phyloP scores from a whole-genome alignment of 495 filamentous ascomycete genomes.

The Annulohypoxylon moriforme region DNA sequence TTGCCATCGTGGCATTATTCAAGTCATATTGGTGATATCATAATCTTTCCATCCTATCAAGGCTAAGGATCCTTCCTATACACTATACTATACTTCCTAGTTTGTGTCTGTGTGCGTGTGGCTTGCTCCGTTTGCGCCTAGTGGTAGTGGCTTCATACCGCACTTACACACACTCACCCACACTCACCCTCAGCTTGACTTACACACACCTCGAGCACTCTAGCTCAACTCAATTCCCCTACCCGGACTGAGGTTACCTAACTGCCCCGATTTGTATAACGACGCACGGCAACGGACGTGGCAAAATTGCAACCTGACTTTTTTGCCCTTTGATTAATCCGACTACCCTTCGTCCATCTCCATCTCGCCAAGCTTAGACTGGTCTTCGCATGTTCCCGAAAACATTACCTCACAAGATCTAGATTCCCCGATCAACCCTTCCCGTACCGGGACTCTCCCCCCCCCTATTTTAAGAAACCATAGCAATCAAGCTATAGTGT shows the following conservation, averaged over 20 bases:
- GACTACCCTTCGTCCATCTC: slow-evolving; percentile 30
- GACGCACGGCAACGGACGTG: slow-evolving; percentile 41
- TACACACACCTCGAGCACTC: slow-evolving; percentile 13
- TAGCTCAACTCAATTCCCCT: background rate
- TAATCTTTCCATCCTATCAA: slow-evolving; percentile 36
- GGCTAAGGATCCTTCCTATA: slow-evolving; percentile 21
- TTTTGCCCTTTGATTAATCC: slow-evolving; percentile 19
- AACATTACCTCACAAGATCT: slow-evolving; percentile 31
- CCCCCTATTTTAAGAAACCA: slow-evolving; percentile 25
- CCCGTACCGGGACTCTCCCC: slow-evolving; percentile 23
- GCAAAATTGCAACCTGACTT: slow-evolving; percentile 20
- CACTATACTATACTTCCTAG: background rate
- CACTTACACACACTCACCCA: slow-evolving; percentile 16
- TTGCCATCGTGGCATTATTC: slow-evolving; percentile 40
- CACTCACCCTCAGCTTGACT: slow-evolving; percentile 8
- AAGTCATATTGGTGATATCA: slow-evolving; percentile 41
- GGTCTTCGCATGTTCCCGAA: slow-evolving; percentile 35
- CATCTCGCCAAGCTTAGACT: slow-evolving; percentile 27
- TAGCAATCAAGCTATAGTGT: slow-evolving; percentile 39
- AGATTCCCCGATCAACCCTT: slow-evolving; percentile 25
- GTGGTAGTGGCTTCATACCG: slow-evolving; percentile 40
- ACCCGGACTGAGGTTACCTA: slow-evolving; percentile 27
- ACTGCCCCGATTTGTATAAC: slow-evolving; percentile 32
- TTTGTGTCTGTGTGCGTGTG: slow-evolving; percentile 26
- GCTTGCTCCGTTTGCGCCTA: slow-evolving; percentile 29